phyloP scores from a whole-genome alignment of 805 yeast genomes.

The Wickerhamomyces subpelliculosus region DNA sequence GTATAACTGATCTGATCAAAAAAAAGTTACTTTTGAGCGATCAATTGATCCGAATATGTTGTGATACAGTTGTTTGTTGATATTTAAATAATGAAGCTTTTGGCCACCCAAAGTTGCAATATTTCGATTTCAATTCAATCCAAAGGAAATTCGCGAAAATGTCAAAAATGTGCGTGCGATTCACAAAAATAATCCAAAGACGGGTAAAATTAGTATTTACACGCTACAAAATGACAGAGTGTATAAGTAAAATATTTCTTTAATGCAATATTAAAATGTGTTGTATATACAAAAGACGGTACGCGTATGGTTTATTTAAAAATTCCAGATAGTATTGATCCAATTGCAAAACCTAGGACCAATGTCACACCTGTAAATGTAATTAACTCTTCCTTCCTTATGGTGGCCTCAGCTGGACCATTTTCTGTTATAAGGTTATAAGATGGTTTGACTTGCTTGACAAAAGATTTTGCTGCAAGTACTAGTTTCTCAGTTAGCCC shows the following conservation, averaged over 20 bases:
- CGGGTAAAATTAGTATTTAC: not conserved
- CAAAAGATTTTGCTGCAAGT: not conserved
- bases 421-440: constrained; percentile 7
- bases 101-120: constrained; percentile 14
- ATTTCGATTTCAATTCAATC: not conserved
- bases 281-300: too few species aligned
- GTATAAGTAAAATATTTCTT: not conserved
- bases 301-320: not conserved
- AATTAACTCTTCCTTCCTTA: not conserved
- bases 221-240: not conserved
- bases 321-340: not conserved
- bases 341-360: not conserved
- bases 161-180: too few species aligned
- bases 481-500: not conserved
- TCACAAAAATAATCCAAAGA: too few species aligned
- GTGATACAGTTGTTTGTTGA: not conserved
- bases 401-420: not conserved
- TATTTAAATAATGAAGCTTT: not conserved
- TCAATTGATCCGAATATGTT: not conserved
- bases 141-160: not conserved
- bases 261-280: not conserved
- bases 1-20: not conserved
- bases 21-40: not conserved
- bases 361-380: not conserved
- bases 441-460: constrained; percentile 9